phyloP scores from a whole-genome alignment of 768 basidiomycete species.

The Russula sp. region DNA sequence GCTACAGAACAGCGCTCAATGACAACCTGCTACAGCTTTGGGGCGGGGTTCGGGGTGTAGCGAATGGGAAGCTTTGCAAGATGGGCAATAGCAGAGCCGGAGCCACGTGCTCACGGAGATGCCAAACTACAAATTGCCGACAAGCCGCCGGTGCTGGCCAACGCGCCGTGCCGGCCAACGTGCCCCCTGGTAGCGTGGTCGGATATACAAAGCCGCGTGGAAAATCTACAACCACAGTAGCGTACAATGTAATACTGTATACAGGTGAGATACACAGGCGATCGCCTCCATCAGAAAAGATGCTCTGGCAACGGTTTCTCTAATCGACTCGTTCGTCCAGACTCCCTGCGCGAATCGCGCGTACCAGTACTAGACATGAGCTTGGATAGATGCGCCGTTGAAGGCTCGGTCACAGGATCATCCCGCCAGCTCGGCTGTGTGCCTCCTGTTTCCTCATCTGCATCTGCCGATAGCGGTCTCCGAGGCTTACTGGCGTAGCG shows the following conservation, averaged over 20 bases:
- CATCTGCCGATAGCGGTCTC: neutral
- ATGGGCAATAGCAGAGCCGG: neutral
- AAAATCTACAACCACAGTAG: neutral
- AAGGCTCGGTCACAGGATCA: neutral
- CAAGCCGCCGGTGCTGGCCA: no score
- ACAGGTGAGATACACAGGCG: neutral
- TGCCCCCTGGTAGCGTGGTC: neutral
- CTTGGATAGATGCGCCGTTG: neutral
- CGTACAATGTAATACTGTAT: neutral
- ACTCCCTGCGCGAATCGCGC: conserved; percentile 1
- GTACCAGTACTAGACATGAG: neutral
- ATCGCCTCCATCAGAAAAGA: conserved; percentile 10
- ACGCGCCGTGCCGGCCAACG: no score
- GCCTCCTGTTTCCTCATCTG: conserved; percentile 1
- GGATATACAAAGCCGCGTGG: neutral
- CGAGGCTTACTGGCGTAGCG: conserved; percentile 24
- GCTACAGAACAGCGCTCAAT: neutral
- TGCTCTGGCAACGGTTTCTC: conserved; percentile 24
- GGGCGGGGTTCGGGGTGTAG: neutral
- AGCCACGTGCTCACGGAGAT: neutral
- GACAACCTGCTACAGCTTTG: no score
- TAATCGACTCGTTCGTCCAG: conserved; percentile 15
- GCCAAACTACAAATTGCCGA: no score
- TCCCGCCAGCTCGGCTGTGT: neutral
- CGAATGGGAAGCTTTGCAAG: neutral